Base-by-base conservation (phyloP, 2,329 filamentous ascomycete species). In the Fusarium aywerte region DNA sequence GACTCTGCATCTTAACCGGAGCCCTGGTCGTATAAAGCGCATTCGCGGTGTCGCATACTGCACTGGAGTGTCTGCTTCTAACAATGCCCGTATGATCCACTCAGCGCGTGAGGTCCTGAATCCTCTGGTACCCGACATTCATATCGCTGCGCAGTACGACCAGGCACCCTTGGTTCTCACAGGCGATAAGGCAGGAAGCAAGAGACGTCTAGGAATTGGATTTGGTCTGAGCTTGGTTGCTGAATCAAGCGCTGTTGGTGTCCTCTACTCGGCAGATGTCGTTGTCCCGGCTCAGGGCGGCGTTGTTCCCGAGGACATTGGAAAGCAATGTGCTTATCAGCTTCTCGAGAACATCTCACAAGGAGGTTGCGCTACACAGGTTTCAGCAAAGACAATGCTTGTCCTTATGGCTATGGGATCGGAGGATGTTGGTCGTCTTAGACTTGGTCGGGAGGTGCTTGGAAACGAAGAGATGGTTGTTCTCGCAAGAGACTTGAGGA, bases 331-430 rank as follows among this genome's bases (percentile, higher is more conserved):
- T 77, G 96, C 96, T 16, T 93, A 92, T 76, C 94, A 97, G 78
- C 81, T 99, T 49, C 82, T 99, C 13, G 94, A 98, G 79, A 86
- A 89, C 21, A 90, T 98, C 63, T 87, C 87, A 50, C 87, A 90
- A 71, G 95, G 94, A 12, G 96, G 96, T 2, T 97, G 93, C 76
- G 91, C 92, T 4, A 90, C 89, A 52, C 84, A 83, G 15, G 85
- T 90, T 4, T 91, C 92, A 4, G 89, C 90, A 7, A 83, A 87
- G 4, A 95, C 90, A 0, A 85, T 97, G 67, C 79, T 99, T 52
- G 92, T 90, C 18, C 83, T 99, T 65, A 99, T 99, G 96, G 93
- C 94, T 32, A 98, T 99, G 96, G 96, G 96, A 0, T 92, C 91
- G 1, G 96, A 98, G 76, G 96, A 99, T 78, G 93, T 99, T 15